Conservation (phyloP, 2,329 filamentous ascomycete species). For the Cladosporium sp. region DNA sequence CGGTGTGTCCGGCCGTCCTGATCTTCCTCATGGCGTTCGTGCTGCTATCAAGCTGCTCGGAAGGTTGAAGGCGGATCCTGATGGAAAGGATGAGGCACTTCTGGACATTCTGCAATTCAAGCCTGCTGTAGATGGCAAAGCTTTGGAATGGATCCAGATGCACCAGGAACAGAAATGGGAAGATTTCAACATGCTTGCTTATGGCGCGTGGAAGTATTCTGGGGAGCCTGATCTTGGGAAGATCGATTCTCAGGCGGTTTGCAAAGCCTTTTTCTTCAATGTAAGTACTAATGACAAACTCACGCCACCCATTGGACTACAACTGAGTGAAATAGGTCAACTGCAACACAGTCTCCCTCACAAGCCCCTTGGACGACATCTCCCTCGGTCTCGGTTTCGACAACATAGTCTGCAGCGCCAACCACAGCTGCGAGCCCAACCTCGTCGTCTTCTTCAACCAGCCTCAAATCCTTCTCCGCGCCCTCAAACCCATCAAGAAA, state of each 20-base stretch:
- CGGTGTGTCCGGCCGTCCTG: conserved; percentile 35
- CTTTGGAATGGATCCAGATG: conserved; percentile 46
- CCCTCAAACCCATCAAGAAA: conserved; percentile 49
- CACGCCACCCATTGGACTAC: background rate
- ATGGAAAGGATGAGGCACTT: conserved; percentile 21
- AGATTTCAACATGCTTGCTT: conserved; percentile 50
- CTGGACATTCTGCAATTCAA: conserved; percentile 24
- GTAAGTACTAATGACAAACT: conserved; percentile 1
- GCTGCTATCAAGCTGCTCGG: conserved; percentile 52
- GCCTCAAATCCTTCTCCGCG: conserved; percentile 46
- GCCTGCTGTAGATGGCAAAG: conserved; percentile 31
- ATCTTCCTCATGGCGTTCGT: conserved; percentile 53
- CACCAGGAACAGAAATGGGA: conserved; percentile 40
- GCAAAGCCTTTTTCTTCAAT: conserved; percentile 20
- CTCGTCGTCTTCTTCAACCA: conserved; percentile 56
- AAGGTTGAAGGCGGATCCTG: conserved; percentile 21
- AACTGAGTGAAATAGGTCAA: conserved; percentile 41
- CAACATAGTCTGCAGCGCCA: conserved; percentile 51
- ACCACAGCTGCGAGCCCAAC: conserved; percentile 62
- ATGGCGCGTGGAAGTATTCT: conserved; percentile 53
- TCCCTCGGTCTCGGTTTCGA: conserved; percentile 58
- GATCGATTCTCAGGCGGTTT: conserved; percentile 19
- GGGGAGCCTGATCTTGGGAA: conserved; percentile 24
- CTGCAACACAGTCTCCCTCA: conserved; percentile 56
- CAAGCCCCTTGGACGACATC: conserved; percentile 49